phyloP scores from a whole-genome alignment of 1,284 basidiomycete genomes.

The Ceratobasidium sp. region DNA sequence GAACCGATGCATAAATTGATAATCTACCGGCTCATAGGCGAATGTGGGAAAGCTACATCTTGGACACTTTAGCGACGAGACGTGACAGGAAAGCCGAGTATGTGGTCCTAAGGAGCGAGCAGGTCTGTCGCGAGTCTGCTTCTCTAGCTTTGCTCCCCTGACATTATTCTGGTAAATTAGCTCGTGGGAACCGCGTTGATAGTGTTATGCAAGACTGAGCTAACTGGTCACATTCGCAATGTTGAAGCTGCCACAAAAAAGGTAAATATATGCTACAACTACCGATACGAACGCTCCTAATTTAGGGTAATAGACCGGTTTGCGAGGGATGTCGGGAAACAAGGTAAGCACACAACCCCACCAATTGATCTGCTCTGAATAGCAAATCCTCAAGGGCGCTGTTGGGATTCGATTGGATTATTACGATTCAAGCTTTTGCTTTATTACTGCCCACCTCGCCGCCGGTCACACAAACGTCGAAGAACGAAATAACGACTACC shows the following conservation, averaged over 20 bases:
- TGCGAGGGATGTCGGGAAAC: constrained; percentile 97
- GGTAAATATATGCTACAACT: constrained; percentile 60
- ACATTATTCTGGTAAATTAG: constrained; percentile 59
- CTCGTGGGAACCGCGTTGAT: constrained; percentile 95
- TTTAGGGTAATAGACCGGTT: constrained; percentile 77
- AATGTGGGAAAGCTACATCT: constrained; percentile 87
- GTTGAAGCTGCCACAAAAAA: constrained; percentile 95
- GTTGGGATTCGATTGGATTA: constrained; percentile 94
- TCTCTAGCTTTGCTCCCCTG: constrained; percentile 20
- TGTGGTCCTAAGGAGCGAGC: constrained; percentile 90
- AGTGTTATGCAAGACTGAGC: constrained; percentile 82
- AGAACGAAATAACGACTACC: constrained; percentile 94
- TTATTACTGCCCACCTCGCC: constrained; percentile 95
- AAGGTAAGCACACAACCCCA: constrained; percentile 62
- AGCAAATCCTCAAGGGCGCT: constrained; percentile 59
- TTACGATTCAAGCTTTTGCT: constrained; percentile 92
- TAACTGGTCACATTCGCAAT: constrained; percentile 85
- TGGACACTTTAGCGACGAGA: constrained; percentile 80
- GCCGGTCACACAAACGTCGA: constrained; percentile 91
- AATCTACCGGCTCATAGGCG: constrained; percentile 63
- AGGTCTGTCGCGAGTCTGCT: constrained; percentile 63
- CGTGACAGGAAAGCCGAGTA: constrained; percentile 80
- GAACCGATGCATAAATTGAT: constrained; percentile 16
- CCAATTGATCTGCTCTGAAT: not conserved
- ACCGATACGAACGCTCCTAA: not conserved